Base-by-base conservation (phyloP, 208 protist genomes). In the Porcisia hertigi region DNA sequence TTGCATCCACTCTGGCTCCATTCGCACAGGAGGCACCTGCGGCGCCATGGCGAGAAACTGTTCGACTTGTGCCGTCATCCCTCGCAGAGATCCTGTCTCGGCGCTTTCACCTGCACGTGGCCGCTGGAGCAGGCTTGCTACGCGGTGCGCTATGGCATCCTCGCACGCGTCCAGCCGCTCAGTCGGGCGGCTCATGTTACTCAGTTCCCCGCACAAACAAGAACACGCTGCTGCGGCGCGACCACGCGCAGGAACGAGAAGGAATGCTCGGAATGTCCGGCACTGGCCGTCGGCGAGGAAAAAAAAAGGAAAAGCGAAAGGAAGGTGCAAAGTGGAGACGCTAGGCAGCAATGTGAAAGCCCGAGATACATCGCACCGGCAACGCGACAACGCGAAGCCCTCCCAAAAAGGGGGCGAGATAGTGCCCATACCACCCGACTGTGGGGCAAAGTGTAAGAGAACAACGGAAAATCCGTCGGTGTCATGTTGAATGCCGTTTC, bases 51-150 rank as follows among this genome's bases (percentile, higher is more conserved):
- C 57, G 30, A 96, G 80, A 63, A 96, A 96, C 18, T 49, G 23
- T 57, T 91, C 89, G 25, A 96, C 88, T 63, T 86, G 74, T 20
- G 78, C 49, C 34, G 82, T 91, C 47, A 90, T 79, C 12, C 71
- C 62, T 18, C 80, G 70, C 52, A 96, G 77, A 12, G 88, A 88
- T 41, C 69, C 70, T 45, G 75, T 80, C 18, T n/a, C 70, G 43
- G 47, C 66, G n/a, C 43, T 45, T 16, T 39, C 64, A 39, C 53
- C 67, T 11, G 60, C 52, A 20, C 23, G 69, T 8, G 74, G 34
- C 4, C 8, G 63, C 36, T 79, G 76, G 49, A 89, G 82, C 11
- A 89, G 82, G 52, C 80, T 79, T 5, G 85, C 85, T 34, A 89
- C 75, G 4, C 74, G 75, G 43, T 75, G 81, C 63, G 79, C 82